These are phyloP conservation scores for Fusarium decemcellulare DNA, from an alignment of 2,329 filamentous ascomycete genomes.

Conservation along the genomic window DNA sequence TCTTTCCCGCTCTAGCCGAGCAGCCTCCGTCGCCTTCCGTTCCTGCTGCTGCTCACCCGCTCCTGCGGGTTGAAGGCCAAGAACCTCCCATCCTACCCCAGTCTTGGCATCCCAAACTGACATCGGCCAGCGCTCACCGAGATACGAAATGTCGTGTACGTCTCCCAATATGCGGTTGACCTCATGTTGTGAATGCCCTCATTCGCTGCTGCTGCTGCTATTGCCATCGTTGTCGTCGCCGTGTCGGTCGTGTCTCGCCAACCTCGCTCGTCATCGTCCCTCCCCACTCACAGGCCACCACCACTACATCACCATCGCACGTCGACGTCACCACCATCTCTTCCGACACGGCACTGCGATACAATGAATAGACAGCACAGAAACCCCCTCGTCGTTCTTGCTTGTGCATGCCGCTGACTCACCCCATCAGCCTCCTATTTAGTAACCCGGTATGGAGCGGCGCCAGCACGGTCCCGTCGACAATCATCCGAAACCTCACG, in stretches of 20 bases:
- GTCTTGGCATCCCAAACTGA: constrained; percentile 55
- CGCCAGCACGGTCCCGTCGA: constrained; percentile 64
- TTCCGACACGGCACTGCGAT: neutral
- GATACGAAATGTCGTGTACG: constrained; percentile 67
- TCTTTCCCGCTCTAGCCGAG: constrained; percentile 24
- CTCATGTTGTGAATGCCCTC: constrained; percentile 31
- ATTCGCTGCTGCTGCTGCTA: constrained; percentile 6
- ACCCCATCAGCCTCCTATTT: constrained; percentile 66
- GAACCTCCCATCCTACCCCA: constrained; percentile 45
- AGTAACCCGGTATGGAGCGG: constrained; percentile 71
- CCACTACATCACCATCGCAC: neutral
- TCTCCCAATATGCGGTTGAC: constrained; percentile 31
- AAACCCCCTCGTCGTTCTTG: constrained; percentile 15
- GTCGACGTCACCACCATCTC: constrained; percentile 7
- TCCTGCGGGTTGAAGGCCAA: constrained; percentile 45
- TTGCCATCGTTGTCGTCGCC: constrained; percentile 14
- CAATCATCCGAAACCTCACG: constrained; percentile 70
- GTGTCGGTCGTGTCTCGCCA: constrained; percentile 13
- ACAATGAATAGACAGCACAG: neutral
- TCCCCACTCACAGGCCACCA: constrained; percentile 18
- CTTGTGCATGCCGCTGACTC: constrained; percentile 35
- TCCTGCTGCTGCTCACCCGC: constrained; percentile 29
- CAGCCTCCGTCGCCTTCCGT: constrained; percentile 25
- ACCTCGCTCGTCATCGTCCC: constrained; percentile 7
- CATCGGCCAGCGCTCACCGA: constrained; percentile 61